A percentile compares a stretch with the other conserved stretches of the same genome.
Conservation (phyloP, 768 basidiomycete species). For the Obba rivulosa region DNA sequence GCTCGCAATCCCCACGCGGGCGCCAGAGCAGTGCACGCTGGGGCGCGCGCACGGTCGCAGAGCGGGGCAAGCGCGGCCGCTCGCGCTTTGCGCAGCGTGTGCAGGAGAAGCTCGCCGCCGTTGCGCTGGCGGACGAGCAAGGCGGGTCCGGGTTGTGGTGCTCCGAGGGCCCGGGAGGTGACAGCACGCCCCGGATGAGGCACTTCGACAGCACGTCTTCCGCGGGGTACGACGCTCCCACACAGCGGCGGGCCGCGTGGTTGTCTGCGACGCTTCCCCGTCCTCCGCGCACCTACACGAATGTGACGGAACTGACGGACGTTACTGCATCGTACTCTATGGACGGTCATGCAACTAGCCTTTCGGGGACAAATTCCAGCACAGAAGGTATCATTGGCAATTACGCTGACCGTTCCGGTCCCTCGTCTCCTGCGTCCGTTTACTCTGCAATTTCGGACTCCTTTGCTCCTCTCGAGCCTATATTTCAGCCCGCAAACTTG, state of each 20-base stretch:
- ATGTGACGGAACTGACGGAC: not conserved
- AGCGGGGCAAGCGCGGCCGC: constrained; percentile 1
- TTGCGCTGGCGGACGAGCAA: not conserved
- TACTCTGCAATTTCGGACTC: not conserved
- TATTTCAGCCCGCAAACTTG: not conserved
- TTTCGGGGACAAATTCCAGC: too few relatives aligned
- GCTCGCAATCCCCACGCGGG: not conserved
- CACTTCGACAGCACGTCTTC: too few relatives aligned
- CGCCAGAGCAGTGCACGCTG: not conserved
- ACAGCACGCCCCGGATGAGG: too few relatives aligned
- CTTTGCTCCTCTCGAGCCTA: not conserved
- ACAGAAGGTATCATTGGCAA: not conserved
- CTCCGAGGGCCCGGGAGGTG: too few relatives aligned
- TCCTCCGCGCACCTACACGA: too few relatives aligned
- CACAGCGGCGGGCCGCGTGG: too few relatives aligned
- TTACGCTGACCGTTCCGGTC: not conserved
- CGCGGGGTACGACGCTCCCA: too few relatives aligned
- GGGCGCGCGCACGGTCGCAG: not conserved
- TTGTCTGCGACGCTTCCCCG: too few relatives aligned
- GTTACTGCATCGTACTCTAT: not conserved
- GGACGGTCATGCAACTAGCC: not conserved
- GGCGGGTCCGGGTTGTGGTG: too few relatives aligned
- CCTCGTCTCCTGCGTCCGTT: not conserved
- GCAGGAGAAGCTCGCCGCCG: constrained; percentile 32
- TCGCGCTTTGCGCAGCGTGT: constrained; percentile 41